A percentile compares a stretch with the other conserved stretches of the same genome.
Conservation (phyloP, 2,329 filamentous ascomycete genomes). For the Aspergillus sp. region DNA sequence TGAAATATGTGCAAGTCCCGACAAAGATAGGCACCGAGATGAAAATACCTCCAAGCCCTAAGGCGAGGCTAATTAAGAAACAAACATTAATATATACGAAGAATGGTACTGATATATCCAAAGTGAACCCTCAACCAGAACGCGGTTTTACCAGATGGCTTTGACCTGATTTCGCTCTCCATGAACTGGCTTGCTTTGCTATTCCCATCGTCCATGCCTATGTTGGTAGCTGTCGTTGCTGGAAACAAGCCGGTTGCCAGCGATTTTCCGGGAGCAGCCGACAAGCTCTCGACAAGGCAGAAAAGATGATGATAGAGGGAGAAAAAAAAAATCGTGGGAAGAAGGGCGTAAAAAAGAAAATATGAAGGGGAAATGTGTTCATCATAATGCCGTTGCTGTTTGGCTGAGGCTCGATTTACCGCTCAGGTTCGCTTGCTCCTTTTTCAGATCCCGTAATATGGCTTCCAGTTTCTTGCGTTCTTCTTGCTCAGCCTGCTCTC, state of each 20-base stretch:
- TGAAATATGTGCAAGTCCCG: slow-evolving; percentile 14
- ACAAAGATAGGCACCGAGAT: slow-evolving; percentile 7
- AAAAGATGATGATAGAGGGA: neutral
- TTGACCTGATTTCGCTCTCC: neutral
- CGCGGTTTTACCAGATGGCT: neutral
- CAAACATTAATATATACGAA: slow-evolving; percentile 20
- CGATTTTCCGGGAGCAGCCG: neutral
- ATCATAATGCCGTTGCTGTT: slow-evolving; percentile 34
- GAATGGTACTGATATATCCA: slow-evolving; percentile 16
- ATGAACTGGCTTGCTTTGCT: neutral
- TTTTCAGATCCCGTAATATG: slow-evolving; percentile 54
- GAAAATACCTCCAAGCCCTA: neutral
- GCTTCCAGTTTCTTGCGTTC: slow-evolving; percentile 67
- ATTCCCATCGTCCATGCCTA: neutral
- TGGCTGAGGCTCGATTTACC: slow-evolving; percentile 36
- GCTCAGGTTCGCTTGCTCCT: slow-evolving; percentile 37
- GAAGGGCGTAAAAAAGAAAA: neutral
- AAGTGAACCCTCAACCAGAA: slow-evolving; percentile 2
- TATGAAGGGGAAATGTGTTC: neutral
- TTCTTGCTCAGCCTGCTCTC: slow-evolving; percentile 65
- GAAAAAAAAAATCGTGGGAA: slow-evolving; percentile 1
- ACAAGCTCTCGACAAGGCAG: neutral
- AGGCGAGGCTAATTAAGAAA: slow-evolving; percentile 6
- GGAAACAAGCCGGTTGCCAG: neutral
- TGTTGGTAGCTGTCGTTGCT: neutral